Base-by-base conservation (phyloP, 805 yeast genomes). In the Wickerhamomyces ciferrii region DNA sequence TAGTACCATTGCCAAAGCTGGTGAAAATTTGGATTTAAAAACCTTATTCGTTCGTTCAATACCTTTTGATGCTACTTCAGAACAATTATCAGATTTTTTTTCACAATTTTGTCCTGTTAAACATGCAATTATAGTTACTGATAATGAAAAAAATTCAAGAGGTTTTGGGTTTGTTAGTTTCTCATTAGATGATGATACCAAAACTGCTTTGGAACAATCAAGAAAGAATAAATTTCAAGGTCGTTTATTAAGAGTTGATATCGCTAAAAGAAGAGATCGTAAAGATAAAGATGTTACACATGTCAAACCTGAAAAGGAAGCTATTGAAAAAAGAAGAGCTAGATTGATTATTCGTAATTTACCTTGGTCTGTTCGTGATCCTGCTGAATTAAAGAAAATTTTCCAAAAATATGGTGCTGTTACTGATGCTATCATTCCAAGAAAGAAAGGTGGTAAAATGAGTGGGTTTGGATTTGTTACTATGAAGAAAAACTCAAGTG, bases 91-190 rank as follows among this genome's bases (percentile, higher is more conserved):
- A 1, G 87, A 86, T 54, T 90, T 76, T 65, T 94, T 94, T 61
- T 85, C 98, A 2, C 89, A 89, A 53, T 84, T 90, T 68, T 92
- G 88, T 5, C 99, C 99, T 7, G 95, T 92, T 13, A 90, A 84
- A 66, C 99, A 94, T 66, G 96, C 97, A 2, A 91, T 90, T 40
- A 78, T 94, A 38, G 98, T 94, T 17, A 84, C 74, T 36, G 97
- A 91, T 60, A 71, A 72, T 11, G 80, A 84, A 32, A 79, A 86
- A 45, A 75, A 84, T 40, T 88, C 97, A 3, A 78, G 91, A 63
- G 98, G 99, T 2, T 94, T 91, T 67, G 99, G 99, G 3, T 94
- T 94, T 65, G 99, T 90, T 15, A 84, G 96, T 34, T 94, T 94
- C 65, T 79, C 87, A 2, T 67, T 77, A 42, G 90, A 87, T 52